Evolutionary conservation across 2,329 filamentous ascomycete species (phyloP), one percentile per base, ranked within the genome.

Genomic region (Colletotrichum lupini): DNA sequence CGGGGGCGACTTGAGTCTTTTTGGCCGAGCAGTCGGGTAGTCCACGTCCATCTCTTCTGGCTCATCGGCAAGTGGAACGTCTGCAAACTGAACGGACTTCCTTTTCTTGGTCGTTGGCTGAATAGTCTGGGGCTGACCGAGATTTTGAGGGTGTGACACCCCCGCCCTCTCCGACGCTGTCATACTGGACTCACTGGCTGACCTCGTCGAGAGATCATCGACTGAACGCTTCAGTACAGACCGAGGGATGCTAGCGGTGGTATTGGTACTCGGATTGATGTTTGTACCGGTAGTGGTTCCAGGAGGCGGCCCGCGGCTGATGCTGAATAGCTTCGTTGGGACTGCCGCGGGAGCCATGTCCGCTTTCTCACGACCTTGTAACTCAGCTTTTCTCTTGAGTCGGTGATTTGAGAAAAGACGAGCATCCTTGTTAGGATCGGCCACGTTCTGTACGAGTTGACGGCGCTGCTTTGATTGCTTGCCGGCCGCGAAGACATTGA

Each of bases 401-500:
- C 81, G 83, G 72, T 80, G 76, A 5, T 79, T 84, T 2, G 67
- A 78, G 55, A 89, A 87, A 11, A 84, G 72, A 58, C 83, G 86
- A 0, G 83, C 82, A 1, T 78, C 74, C 73, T 82, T 87, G 2
- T 76, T 81, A 9, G 83, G 76, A 77, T 90, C 85, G 16, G 77
- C 77, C 71, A 86, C 84, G 9, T 68, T 80, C 3, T 86, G 82
- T 16, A 76, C 77, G 4, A 89, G 77, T 14, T 75, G 82, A 2
- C 84, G 81, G 24, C 77, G 76, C 73, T 83, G 86, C 35, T 76
- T 79, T 30, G 76, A 57, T 32, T 56, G 78, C 69, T 81, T 86
- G 2, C 87, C 87, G 11, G 81, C 81, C 7, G 78, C 74, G 60
- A 89, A 89, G 1, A 89, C 83, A 70, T 89, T 90, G 16, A 68